Conservation (phyloP, 495 filamentous ascomycete genomes). For the Penicillium arizonense region DNA sequence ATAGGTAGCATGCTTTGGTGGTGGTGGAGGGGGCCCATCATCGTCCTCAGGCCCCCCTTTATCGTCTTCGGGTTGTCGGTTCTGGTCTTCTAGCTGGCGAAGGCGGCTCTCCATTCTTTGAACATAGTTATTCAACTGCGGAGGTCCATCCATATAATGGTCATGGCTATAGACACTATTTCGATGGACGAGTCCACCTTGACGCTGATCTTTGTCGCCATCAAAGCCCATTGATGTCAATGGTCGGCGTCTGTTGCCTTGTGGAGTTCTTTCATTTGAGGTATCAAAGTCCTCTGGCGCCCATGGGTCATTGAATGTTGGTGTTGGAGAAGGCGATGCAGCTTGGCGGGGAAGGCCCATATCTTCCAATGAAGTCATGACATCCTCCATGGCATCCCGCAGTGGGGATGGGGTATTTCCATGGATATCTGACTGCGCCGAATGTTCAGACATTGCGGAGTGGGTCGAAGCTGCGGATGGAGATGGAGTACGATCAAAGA, state of each 20-base stretch:
- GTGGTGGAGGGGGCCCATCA: constrained; percentile 55
- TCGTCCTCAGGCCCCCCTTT: constrained; percentile 42
- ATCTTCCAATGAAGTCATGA: constrained; percentile 92
- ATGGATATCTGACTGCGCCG: constrained; percentile 57
- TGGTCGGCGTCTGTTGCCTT: constrained; percentile 47
- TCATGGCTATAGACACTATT: constrained; percentile 43
- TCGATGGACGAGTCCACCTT: constrained; percentile 27
- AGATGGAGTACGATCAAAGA: constrained; percentile 55
- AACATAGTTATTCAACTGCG: constrained; percentile 78
- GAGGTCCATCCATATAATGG: constrained; percentile 56
- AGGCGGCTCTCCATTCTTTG: constrained; percentile 84
- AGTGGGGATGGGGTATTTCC: constrained; percentile 88
- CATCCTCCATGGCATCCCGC: constrained; percentile 93
- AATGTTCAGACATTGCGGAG: constrained; percentile 45
- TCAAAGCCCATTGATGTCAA: constrained; percentile 72
- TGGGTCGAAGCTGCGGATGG: constrained; percentile 51
- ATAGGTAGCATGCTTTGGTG: constrained; percentile 58
- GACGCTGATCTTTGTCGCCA: constrained; percentile 48
- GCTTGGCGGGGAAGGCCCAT: constrained; percentile 65
- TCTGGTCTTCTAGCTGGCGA: constrained; percentile 67
- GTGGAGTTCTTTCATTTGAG: constrained; percentile 37
- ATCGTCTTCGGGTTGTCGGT: constrained; percentile 37
- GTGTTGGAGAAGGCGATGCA: constrained; percentile 47
- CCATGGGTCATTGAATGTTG: constrained; percentile 73
- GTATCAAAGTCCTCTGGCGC: constrained; percentile 85